Conservation (phyloP, 768 basidiomycete genomes). For the Boletus reticulatus region DNA sequence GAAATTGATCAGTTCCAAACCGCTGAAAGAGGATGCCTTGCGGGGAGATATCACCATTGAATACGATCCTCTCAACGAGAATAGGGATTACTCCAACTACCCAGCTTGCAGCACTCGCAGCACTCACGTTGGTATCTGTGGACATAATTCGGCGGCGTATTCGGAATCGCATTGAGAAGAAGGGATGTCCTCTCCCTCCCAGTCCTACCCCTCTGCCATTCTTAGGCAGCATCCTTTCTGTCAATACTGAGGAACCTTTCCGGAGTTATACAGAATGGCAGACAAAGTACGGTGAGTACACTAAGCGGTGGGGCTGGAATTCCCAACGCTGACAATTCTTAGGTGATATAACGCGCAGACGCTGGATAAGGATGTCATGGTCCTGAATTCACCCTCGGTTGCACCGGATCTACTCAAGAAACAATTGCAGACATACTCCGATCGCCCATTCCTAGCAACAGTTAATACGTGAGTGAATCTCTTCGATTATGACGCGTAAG, state of each 20-base stretch:
- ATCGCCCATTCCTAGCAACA: constrained; percentile 39
- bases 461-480: constrained; percentile 11
- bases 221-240: constrained; percentile 17
- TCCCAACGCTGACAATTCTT: background rate
- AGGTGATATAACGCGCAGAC: constrained; percentile 49
- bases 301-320: background rate
- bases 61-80: background rate
- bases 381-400: constrained; percentile 44
- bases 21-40: background rate
- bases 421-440: constrained; percentile 47
- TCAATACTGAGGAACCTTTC: constrained; percentile 13
- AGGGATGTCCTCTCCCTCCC: constrained; percentile 17
- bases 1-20: background rate
- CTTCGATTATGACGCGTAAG: too few relatives aligned
- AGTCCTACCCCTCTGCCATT: constrained; percentile 21
- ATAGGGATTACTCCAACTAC: constrained; percentile 11
- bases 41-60: background rate
- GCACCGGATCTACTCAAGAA: constrained; percentile 47
- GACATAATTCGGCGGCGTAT: constrained; percentile 1
- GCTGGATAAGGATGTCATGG: constrained; percentile 43
- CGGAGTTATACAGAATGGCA: constrained; percentile 18
- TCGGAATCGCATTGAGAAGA: constrained; percentile 5
- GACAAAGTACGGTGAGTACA: constrained; percentile 14
- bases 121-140: background rate
- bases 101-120: constrained; percentile 2